phyloP scores from a whole-genome alignment of 2,329 filamentous ascomycete genomes.

The Xylaria sp. region DNA sequence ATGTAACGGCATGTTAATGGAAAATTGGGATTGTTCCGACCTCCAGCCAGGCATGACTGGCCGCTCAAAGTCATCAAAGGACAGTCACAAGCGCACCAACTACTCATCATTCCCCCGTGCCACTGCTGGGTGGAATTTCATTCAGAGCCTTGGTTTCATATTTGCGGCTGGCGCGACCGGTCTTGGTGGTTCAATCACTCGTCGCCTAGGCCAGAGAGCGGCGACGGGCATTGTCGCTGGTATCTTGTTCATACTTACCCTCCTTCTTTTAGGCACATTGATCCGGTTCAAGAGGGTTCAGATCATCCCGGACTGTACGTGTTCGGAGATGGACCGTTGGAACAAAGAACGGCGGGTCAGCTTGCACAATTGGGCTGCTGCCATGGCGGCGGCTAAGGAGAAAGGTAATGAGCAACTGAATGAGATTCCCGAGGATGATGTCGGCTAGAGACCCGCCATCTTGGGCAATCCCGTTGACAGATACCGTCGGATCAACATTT shows the following conservation, averaged over 20 bases:
- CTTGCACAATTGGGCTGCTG: constrained; percentile 57
- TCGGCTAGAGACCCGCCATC: constrained; percentile 75
- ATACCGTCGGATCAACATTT: constrained; percentile 74
- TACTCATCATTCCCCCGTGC: constrained; percentile 82
- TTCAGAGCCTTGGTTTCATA: constrained; percentile 76
- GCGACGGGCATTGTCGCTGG: constrained; percentile 76
- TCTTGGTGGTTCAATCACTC: constrained; percentile 74
- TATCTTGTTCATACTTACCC: constrained; percentile 72
- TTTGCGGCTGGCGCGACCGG: constrained; percentile 75
- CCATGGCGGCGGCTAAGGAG: constrained; percentile 50
- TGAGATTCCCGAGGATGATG: constrained; percentile 62
- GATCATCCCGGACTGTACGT: constrained; percentile 73
- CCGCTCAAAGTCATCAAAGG: constrained; percentile 58
- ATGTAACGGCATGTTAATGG: constrained; percentile 82
- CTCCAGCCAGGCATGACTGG: constrained; percentile 77
- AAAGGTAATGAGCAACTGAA: constrained; percentile 44
- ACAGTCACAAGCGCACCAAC: constrained; percentile 66
- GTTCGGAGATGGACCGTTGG: constrained; percentile 64
- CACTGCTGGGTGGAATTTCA: constrained; percentile 75
- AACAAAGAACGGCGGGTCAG: constrained; percentile 62
- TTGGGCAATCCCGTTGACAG: constrained; percentile 78
- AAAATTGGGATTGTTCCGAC: constrained; percentile 84
- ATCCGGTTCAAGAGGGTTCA: constrained; percentile 73
- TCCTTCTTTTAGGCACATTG: constrained; percentile 71
- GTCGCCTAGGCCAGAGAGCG: constrained; percentile 73